These are phyloP conservation scores for Backusella parvicylindrica DNA, from an alignment of 192 early-diverging fungal species.

Conservation along the genomic window DNA sequence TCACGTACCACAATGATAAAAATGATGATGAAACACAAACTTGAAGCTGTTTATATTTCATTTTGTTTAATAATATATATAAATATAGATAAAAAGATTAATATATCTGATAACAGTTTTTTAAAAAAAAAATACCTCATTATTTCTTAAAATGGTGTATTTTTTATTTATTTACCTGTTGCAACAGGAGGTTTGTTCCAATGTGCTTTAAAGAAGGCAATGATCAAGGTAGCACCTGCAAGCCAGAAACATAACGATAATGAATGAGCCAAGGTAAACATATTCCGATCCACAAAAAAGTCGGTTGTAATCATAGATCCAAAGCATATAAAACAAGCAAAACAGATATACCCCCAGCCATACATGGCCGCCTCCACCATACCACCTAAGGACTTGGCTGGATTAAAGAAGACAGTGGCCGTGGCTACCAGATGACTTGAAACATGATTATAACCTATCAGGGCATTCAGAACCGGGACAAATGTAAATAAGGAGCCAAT, in stretches of 20 bases:
- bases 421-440: conserved; percentile 68
- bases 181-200: conserved; percentile 51
- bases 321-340: conserved; percentile 40
- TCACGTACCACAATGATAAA: conserved; percentile 47
- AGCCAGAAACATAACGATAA: conserved; percentile 46
- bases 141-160: neutral
- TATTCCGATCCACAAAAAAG: conserved; percentile 40
- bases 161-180: conserved; percentile 38
- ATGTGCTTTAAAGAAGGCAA: conserved; percentile 49
- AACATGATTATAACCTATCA: conserved; percentile 54
- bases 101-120: neutral
- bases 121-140: neutral
- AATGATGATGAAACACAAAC: conserved; percentile 52
- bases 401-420: conserved; percentile 72
- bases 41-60: conserved; percentile 24
- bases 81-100: neutral
- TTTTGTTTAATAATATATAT: neutral
- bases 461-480: conserved; percentile 43
- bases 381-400: conserved; percentile 67
- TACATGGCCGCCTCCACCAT: conserved; percentile 50
- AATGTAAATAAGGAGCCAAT: conserved; percentile 67
- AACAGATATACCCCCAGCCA: conserved; percentile 37
- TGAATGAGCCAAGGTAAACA: conserved; percentile 36
- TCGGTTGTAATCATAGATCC: conserved; percentile 45
- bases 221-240: conserved; percentile 46